Conservation (phyloP, 2,329 filamentous ascomycete genomes). For the Hymenoscyphus linearis region DNA sequence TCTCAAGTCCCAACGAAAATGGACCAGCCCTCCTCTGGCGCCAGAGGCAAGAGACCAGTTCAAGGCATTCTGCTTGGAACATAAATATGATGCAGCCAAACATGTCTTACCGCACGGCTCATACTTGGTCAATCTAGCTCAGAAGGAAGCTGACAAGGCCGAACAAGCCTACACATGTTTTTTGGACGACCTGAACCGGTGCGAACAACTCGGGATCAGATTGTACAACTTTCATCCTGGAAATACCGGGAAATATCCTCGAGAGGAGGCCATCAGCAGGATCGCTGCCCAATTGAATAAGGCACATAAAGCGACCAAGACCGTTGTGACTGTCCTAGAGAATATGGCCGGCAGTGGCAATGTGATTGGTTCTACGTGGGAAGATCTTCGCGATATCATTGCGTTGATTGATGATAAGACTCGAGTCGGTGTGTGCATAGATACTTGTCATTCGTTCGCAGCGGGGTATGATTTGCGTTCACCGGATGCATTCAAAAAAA, state of each 20-base stretch:
- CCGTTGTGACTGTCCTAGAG: constrained; percentile 80
- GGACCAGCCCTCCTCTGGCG: constrained; percentile 75
- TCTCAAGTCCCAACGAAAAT: constrained; percentile 93
- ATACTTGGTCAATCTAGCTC: constrained; percentile 93
- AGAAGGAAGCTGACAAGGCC: constrained; percentile 72
- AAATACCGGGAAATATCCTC: constrained; percentile 63
- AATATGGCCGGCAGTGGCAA: constrained; percentile 94
- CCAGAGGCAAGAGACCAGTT: constrained; percentile 65
- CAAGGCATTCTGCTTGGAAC: constrained; percentile 58
- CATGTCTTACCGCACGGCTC: constrained; percentile 89
- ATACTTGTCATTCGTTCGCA: constrained; percentile 95
- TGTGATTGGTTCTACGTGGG: constrained; percentile 77
- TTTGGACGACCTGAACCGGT: constrained; percentile 79
- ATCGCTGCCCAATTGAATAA: constrained; percentile 79
- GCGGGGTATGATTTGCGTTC: constrained; percentile 86
- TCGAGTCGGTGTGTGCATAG: constrained; percentile 88
- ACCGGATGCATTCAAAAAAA: constrained; percentile 65
- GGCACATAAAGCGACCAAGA: constrained; percentile 69
- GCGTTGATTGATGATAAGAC: constrained; percentile 70
- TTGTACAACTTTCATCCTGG: constrained; percentile 99
- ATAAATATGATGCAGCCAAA: constrained; percentile 65
- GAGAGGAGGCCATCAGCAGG: constrained; percentile 65
- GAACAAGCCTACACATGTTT: constrained; percentile 82
- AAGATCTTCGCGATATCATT: constrained; percentile 84
- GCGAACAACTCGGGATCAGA: constrained; percentile 76